A percentile compares a stretch with the other conserved stretches of the same genome.
phyloP scores from a whole-genome alignment of 1,284 basidiomycete species.

The Porodaedalea pini region DNA sequence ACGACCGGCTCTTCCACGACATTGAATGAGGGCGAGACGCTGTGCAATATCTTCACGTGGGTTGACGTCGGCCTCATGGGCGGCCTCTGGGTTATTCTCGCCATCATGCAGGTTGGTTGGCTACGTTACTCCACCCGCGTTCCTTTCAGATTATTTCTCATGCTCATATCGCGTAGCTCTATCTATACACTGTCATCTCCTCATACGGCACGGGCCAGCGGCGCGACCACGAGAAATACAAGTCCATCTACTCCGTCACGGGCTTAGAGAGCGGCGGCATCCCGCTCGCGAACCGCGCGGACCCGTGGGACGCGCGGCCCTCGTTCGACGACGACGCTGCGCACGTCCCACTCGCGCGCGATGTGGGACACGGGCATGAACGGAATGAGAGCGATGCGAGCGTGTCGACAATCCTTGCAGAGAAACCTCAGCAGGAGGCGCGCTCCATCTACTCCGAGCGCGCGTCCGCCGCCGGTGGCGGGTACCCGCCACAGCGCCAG shows the following conservation, averaged over 20 bases:
- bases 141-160: constrained; percentile 7
- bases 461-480: constrained; percentile 5
- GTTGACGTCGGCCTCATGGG: constrained; percentile 90
- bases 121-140: constrained; percentile 23
- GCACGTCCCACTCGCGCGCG: constrained; percentile 24
- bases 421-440: constrained; percentile 45
- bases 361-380: constrained; percentile 38
- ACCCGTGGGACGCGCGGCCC: constrained; percentile 71
- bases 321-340: constrained; percentile 42
- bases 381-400: constrained; percentile 54
- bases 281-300: constrained; percentile 56
- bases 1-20: constrained; percentile 35
- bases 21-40: constrained; percentile 50
- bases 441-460: constrained; percentile 29
- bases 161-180: constrained; percentile 44
- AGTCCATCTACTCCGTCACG: constrained; percentile 67
- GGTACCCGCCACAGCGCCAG: constrained; percentile 18
- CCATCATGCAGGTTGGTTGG: constrained; percentile 64
- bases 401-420: constrained; percentile 51
- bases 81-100: constrained; percentile 76
- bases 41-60: constrained; percentile 89
- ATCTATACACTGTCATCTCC: constrained; percentile 66
- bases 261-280: constrained; percentile 57
- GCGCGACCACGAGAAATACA: constrained; percentile 77
- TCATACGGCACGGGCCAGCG: constrained; percentile 75